A percentile compares a stretch with the other conserved stretches of the same genome.
phyloP scores from a whole-genome alignment of 495 filamentous ascomycete species.

The Astrocystis sublimbata region DNA sequence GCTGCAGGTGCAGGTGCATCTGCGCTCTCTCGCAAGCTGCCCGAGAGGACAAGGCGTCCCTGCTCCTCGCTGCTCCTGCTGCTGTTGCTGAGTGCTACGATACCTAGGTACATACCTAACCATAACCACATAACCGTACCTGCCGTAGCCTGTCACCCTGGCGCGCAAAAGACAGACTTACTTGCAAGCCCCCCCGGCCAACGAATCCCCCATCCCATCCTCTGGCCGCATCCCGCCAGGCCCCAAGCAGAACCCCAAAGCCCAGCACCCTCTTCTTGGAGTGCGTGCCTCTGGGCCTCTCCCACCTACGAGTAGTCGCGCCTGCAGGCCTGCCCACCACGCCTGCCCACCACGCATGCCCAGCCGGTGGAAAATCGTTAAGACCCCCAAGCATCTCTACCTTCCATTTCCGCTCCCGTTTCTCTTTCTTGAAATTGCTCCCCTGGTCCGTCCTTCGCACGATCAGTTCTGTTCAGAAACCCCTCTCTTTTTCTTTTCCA shows the following conservation, averaged over 20 bases:
- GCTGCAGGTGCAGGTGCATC: too few species aligned
- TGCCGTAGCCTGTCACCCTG: not conserved
- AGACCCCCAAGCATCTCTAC: conserved; percentile 35
- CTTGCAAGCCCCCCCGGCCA: not conserved
- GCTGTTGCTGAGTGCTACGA: not conserved
- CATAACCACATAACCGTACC: too few species aligned
- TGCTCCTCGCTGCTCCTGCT: not conserved
- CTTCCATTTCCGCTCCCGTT: conserved; percentile 24
- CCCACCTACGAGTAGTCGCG: too few species aligned
- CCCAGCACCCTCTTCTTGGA: conserved; percentile 13
- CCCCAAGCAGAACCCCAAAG: too few species aligned
- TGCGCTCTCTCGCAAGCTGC: not conserved
- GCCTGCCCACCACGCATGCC: conserved; percentile 17
- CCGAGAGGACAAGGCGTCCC: conserved; percentile 7
- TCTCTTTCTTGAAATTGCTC: conserved; percentile 31
- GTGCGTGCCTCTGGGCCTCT: too few species aligned
- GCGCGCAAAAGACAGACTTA: conserved; percentile 7
- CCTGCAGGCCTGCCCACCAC: too few species aligned
- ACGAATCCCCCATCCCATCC: conserved; percentile 12
- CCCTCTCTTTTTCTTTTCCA: conserved; percentile 25
- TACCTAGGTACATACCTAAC: too few species aligned
- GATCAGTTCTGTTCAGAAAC: conserved; percentile 36
- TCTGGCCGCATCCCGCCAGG: too few species aligned
- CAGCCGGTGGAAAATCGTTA: conserved; percentile 37
- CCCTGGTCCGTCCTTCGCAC: conserved; percentile 34